These are phyloP conservation scores for Cyberlindnera maritima DNA, from an alignment of 805 yeast genomes.

Conservation along the genomic window DNA sequence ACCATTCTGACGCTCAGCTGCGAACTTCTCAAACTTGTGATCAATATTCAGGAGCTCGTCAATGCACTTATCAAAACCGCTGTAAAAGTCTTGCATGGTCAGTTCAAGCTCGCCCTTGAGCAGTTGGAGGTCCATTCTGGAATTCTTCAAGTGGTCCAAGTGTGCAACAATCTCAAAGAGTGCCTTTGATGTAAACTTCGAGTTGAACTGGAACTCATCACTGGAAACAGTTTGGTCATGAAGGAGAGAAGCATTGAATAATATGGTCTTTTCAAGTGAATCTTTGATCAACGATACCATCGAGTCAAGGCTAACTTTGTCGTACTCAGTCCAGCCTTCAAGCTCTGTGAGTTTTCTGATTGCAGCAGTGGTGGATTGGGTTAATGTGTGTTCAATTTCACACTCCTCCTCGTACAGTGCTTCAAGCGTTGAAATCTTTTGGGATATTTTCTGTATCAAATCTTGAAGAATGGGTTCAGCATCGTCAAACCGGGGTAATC, in stretches of 20 bases:
- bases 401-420: constrained; percentile 43
- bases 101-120: constrained; percentile 20
- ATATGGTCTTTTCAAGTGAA: constrained; percentile 49
- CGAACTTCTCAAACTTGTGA: constrained; percentile 35
- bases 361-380: constrained; percentile 44
- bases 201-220: constrained; percentile 25
- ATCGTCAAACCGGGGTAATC: constrained; percentile 25
- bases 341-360: constrained; percentile 47
- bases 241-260: constrained; percentile 52
- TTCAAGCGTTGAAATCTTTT: constrained; percentile 53
- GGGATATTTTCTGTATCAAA: constrained; percentile 34
- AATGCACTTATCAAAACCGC: constrained; percentile 27
- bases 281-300: constrained; percentile 43
- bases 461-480: constrained; percentile 31
- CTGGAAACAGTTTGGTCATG: constrained; percentile 46
- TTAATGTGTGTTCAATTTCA: constrained; percentile 51
- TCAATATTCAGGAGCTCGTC: constrained; percentile 33
- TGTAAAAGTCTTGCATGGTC: constrained; percentile 20
- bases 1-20: constrained; percentile 22
- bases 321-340: constrained; percentile 53
- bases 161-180: constrained; percentile 10
- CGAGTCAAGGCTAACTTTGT: constrained; percentile 40
- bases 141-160: constrained; percentile 13
- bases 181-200: constrained; percentile 14
- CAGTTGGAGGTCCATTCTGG: constrained; percentile 12